Conservation (phyloP, 2,329 filamentous ascomycete species). For the Calonectria hawksworthii region DNA sequence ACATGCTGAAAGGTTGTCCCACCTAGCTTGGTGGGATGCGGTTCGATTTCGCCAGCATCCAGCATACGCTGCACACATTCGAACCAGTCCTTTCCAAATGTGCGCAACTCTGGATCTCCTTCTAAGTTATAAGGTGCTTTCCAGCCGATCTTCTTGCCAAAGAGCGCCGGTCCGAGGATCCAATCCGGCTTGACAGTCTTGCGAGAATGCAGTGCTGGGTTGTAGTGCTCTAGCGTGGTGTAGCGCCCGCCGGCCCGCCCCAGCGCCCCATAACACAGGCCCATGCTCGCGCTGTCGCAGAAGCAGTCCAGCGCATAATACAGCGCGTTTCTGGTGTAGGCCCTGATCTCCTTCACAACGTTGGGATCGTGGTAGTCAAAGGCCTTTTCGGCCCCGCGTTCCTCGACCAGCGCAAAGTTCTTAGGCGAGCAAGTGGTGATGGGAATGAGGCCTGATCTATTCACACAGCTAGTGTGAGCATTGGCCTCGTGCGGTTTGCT, state of each 20-base stretch:
- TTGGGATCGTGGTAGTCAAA: conserved; percentile 21
- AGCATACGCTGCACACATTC: background rate
- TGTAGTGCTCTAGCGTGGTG: conserved; percentile 14
- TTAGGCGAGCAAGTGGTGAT: conserved; percentile 23
- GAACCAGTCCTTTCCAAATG: background rate
- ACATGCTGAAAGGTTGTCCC: background rate
- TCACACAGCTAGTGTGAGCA: background rate
- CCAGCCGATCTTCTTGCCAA: conserved; percentile 15
- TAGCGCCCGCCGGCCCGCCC: conserved; percentile 42
- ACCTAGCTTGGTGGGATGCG: background rate
- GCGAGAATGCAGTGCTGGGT: background rate
- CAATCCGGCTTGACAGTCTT: conserved; percentile 14
- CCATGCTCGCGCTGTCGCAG: conserved; percentile 38
- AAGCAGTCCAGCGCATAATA: conserved; percentile 55
- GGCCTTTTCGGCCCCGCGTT: conserved; percentile 21
- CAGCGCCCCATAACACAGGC: conserved; percentile 54
- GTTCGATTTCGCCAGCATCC: background rate
- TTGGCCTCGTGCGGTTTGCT: background rate
- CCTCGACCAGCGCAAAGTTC: conserved; percentile 19
- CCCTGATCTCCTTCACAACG: background rate
- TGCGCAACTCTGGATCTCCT: background rate
- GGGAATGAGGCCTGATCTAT: conserved; percentile 16
- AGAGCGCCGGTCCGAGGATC: conserved; percentile 13
- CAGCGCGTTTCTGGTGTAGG: background rate
- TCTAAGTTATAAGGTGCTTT: background rate